These are phyloP conservation scores for Urochloa ruziziensis DNA, from an alignment of 176 grass and related monocot genomes.

Conservation along the genomic window DNA sequence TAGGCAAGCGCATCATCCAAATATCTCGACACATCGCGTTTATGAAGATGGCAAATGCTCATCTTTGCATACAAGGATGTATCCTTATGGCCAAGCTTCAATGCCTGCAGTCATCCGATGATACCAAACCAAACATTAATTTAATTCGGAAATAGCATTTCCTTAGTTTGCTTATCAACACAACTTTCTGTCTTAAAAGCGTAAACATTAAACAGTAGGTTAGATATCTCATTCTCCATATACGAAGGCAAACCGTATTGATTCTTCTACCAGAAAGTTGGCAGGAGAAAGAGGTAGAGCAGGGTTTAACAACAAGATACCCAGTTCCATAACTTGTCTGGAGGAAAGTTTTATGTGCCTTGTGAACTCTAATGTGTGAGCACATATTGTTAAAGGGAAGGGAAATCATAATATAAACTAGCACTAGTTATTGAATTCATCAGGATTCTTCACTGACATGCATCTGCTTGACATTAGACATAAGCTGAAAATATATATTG, in stretches of 20 bases:
- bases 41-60: conserved; percentile 23
- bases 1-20: background rate
- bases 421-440: background rate
- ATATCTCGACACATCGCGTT: too few relatives aligned
- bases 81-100: background rate
- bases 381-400: background rate
- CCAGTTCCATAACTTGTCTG: background rate
- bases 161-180: background rate
- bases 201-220: background rate
- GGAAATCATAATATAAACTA: background rate
- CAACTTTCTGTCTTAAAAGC: background rate
- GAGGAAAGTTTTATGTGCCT: background rate
- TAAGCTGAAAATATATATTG: background rate
- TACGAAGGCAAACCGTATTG: background rate
- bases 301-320: background rate
- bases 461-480: background rate
- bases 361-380: background rate
- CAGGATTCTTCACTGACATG: background rate
- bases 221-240: background rate
- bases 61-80: conserved; percentile 18
- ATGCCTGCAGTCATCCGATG: conserved; percentile 1
- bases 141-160: background rate
- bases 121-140: background rate
- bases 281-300: background rate
- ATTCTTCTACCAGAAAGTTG: background rate